Evolutionary conservation across 176 grass and related monocot species (phyloP).

Genomic region (Cenchrus americanus): DNA sequence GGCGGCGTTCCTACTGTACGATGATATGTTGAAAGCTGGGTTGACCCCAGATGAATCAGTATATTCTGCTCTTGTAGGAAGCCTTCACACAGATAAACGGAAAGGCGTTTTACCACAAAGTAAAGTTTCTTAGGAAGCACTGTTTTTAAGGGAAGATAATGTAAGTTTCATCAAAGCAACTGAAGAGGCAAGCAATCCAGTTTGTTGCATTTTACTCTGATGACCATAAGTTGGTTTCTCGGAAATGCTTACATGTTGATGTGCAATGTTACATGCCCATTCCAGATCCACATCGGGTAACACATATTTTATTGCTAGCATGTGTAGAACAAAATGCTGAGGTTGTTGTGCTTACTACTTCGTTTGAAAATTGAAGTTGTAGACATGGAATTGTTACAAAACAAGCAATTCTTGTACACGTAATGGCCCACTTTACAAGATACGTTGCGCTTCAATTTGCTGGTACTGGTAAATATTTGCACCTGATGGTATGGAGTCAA

Average conservation of each 20-base stretch:
- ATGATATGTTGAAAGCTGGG: slow-evolving; percentile 73
- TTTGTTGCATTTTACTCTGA: neutral
- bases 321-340: neutral
- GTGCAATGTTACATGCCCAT: slow-evolving; percentile 10
- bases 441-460: slow-evolving; percentile 15
- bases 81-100: slow-evolving; percentile 59
- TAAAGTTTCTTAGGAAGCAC: slow-evolving; percentile 23
- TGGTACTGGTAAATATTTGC: slow-evolving; percentile 7
- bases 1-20: slow-evolving; percentile 75
- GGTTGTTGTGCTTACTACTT: neutral
- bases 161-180: neutral
- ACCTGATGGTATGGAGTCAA: neutral
- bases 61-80: slow-evolving; percentile 74
- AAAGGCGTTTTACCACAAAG: slow-evolving; percentile 4
- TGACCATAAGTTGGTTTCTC: neutral
- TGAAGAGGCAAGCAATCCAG: neutral
- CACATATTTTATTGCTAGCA: neutral
- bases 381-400: slow-evolving; percentile 18
- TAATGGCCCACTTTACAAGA: neutral
- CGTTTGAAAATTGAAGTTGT: neutral
- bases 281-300: neutral
- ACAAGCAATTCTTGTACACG: slow-evolving; percentile 22
- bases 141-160: slow-evolving; percentile 1
- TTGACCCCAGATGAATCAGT: slow-evolving; percentile 72
- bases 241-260: neutral